A percentile compares a stretch with the other conserved stretches of the same genome.
phyloP scores from a whole-genome alignment of 2,329 filamentous ascomycete genomes.

The Exophiala sp. region DNA sequence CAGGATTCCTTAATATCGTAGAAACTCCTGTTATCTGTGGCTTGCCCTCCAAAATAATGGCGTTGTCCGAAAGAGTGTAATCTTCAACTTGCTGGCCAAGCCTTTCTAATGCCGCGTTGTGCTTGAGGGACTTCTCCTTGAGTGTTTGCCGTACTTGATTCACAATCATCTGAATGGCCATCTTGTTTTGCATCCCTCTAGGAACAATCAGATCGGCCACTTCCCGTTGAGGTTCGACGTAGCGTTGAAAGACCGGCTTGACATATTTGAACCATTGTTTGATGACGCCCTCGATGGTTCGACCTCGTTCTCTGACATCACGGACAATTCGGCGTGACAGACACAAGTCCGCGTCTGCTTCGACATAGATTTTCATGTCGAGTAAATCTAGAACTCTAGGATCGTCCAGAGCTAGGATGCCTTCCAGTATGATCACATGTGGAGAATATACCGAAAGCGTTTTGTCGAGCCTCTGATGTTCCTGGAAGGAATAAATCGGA shows the following conservation, averaged over 20 bases:
- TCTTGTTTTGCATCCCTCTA: conserved; percentile 87
- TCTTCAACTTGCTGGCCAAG: conserved; percentile 70
- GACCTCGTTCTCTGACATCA: conserved; percentile 82
- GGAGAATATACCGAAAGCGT: conserved; percentile 93
- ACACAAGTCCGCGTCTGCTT: conserved; percentile 92
- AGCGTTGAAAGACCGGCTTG: conserved; percentile 95
- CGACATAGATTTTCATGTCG: conserved; percentile 97
- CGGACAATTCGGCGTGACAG: conserved; percentile 80
- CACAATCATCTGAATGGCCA: conserved; percentile 88
- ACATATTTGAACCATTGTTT: conserved; percentile 98
- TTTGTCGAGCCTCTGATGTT: conserved; percentile 74
- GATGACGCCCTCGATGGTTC: conserved; percentile 91
- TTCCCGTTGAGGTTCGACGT: conserved; percentile 84
- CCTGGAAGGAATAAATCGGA: conserved; percentile 90
- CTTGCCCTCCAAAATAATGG: conserved; percentile 70
- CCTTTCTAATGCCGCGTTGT: conserved; percentile 72
- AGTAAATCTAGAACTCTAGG: conserved; percentile 77
- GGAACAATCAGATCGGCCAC: conserved; percentile 82
- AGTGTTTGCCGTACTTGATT: conserved; percentile 89
- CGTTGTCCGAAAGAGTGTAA: conserved; percentile 69
- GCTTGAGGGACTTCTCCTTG: conserved; percentile 76
- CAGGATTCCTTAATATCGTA: conserved; percentile 79
- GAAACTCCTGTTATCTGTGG: conserved; percentile 83
- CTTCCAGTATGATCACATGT: conserved; percentile 90
- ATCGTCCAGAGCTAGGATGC: conserved; percentile 93